phyloP scores from a whole-genome alignment of 352 stramenopile genomes.

The Hyaloperonospora arabidopsidis region DNA sequence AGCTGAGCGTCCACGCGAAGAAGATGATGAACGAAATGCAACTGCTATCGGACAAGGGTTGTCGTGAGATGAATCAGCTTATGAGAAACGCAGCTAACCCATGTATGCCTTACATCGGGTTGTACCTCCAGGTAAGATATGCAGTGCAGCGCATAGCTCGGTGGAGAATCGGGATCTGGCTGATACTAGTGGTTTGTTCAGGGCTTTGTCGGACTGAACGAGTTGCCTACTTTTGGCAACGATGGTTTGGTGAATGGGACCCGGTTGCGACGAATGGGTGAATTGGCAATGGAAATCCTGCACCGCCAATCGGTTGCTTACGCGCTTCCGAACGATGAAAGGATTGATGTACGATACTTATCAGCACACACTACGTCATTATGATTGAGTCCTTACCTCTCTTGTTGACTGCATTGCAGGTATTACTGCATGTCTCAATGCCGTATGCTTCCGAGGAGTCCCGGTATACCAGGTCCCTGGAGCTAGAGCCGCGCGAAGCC shows the following conservation, averaged over 20 bases:
- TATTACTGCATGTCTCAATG: slow-evolving; percentile 62
- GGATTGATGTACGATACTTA: slow-evolving; percentile 49
- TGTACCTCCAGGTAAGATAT: slow-evolving; percentile 74
- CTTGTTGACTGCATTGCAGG: slow-evolving; percentile 20
- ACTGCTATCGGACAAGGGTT: slow-evolving; percentile 70
- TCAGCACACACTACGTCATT: not conserved
- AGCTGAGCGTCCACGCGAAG: slow-evolving; percentile 56
- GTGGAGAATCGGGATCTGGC: not conserved
- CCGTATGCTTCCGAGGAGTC: slow-evolving; percentile 68
- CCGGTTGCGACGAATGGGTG: slow-evolving; percentile 61
- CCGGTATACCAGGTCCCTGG: slow-evolving; percentile 63
- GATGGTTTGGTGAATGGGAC: slow-evolving; percentile 59
- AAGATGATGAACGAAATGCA: slow-evolving; percentile 76
- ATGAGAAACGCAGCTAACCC: slow-evolving; percentile 68
- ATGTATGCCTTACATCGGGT: slow-evolving; percentile 81
- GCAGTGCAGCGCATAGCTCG: not conserved
- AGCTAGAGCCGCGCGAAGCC: slow-evolving; percentile 68
- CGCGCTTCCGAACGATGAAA: slow-evolving; percentile 44
- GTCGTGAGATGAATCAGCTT: slow-evolving; percentile 79
- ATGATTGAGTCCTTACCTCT: not conserved
- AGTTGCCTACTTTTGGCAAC: slow-evolving; percentile 68
- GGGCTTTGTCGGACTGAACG: slow-evolving; percentile 73
- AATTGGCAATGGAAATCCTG: slow-evolving; percentile 71
- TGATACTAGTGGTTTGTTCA: slow-evolving; percentile 19
- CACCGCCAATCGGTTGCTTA: slow-evolving; percentile 65